Conservation (phyloP, 2,329 filamentous ascomycete genomes). For the Colletotrichum sp. region DNA sequence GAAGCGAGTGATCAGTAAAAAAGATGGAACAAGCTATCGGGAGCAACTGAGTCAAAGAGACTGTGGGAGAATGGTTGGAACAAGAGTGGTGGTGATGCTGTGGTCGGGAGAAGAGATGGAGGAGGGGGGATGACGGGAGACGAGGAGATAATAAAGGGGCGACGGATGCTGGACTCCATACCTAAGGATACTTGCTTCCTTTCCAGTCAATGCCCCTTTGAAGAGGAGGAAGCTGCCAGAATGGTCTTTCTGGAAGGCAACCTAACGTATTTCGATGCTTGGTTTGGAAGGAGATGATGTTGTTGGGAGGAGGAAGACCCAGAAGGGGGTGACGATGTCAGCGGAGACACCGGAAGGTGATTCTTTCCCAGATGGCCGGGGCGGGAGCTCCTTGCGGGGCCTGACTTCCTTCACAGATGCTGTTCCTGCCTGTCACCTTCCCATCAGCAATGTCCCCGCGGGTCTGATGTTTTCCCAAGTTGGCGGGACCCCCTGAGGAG, state of each 20-base stretch:
- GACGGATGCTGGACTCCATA: slow-evolving; percentile 8
- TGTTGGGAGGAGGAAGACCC: neutral
- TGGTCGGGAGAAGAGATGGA: slow-evolving; percentile 26
- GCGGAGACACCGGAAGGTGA: neutral
- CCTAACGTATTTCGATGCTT: neutral
- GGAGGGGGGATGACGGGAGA: slow-evolving; percentile 28
- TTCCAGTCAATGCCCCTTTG: neutral
- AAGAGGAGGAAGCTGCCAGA: neutral
- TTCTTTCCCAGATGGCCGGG: neutral
- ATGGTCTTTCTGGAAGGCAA: neutral
- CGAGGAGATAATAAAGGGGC: slow-evolving; percentile 29
- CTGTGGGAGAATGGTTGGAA: slow-evolving; percentile 30
- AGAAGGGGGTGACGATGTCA: neutral
- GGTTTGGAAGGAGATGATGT: neutral
- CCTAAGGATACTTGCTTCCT: slow-evolving; percentile 13
- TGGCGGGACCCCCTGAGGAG: neutral
- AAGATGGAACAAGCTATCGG: slow-evolving; percentile 63
- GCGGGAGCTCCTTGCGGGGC: neutral
- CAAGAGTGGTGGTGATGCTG: slow-evolving; percentile 52
- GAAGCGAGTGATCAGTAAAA: slow-evolving; percentile 61
- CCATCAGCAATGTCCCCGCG: neutral
- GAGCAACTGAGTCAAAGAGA: slow-evolving; percentile 56
- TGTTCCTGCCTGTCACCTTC: neutral
- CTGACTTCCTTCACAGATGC: neutral
- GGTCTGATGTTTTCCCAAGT: neutral